Conservation (phyloP, 306 rosid species). For the Clitoria ternatea region DNA sequence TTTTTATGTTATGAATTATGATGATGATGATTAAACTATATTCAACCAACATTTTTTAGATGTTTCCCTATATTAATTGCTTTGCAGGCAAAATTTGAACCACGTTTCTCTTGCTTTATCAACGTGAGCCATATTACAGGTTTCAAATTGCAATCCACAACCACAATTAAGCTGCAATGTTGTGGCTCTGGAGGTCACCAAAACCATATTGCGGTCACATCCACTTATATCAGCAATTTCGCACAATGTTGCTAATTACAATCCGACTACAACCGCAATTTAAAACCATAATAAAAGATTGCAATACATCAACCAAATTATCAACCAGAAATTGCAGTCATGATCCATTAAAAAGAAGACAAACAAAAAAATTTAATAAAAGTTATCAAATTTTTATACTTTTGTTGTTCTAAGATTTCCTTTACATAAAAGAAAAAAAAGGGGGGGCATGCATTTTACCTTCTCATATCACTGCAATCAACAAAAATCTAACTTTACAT, state of each 20-base stretch:
- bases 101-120: neutral
- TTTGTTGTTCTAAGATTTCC: neutral
- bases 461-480: neutral
- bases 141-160: neutral
- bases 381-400: neutral
- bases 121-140: neutral
- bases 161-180: neutral
- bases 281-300: neutral
- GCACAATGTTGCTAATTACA: neutral
- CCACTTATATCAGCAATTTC: neutral
- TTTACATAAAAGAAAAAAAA: neutral
- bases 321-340: conserved; percentile 4
- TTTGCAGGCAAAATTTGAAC: neutral
- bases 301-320: neutral
- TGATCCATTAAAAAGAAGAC: neutral
- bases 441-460: neutral
- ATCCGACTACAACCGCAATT: neutral
- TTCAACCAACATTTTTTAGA: neutral
- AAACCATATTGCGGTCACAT: neutral
- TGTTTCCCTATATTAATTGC: neutral
- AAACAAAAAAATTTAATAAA: neutral
- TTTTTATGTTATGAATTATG: neutral
- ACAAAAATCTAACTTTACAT: neutral
- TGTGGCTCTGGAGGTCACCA: neutral
- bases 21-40: neutral